phyloP scores from a whole-genome alignment of 192 early-diverging fungal species.

The Coemansia sp. region DNA sequence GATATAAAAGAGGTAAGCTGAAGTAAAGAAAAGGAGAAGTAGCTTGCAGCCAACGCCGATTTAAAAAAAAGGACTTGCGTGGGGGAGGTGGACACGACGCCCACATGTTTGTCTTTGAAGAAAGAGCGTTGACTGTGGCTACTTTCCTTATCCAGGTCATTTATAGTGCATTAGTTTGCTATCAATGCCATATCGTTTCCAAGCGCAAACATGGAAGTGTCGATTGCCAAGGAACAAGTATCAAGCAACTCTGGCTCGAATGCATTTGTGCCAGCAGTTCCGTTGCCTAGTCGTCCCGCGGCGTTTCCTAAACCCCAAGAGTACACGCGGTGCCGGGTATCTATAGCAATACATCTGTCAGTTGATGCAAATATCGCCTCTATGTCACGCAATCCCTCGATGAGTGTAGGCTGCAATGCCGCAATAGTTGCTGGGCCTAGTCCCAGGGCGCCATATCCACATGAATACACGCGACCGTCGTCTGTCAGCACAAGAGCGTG shows the following conservation, averaged over 20 bases:
- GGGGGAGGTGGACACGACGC: background rate
- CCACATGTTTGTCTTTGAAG: background rate
- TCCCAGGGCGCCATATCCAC: constrained; percentile 71
- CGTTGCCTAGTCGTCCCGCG: constrained; percentile 36
- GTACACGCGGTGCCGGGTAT: constrained; percentile 17
- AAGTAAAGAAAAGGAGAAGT: too few species aligned
- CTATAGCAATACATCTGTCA: constrained; percentile 51
- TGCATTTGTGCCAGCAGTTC: constrained; percentile 9
- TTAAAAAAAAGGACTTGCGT: background rate
- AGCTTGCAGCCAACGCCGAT: background rate
- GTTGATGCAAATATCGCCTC: constrained; percentile 60
- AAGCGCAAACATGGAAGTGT: constrained; percentile 29
- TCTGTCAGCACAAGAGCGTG: constrained; percentile 60
- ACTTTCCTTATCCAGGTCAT: background rate
- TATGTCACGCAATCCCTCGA: constrained; percentile 46
- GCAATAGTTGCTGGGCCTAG: constrained; percentile 52
- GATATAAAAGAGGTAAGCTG: too few species aligned
- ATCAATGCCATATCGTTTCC: constrained; percentile 51
- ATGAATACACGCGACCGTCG: constrained; percentile 62
- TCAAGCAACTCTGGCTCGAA: constrained; percentile 21
- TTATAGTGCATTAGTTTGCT: background rate
- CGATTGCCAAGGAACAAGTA: constrained; percentile 9
- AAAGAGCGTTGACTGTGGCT: background rate
- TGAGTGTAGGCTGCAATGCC: constrained; percentile 50
- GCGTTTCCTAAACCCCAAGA: constrained; percentile 51